These are phyloP conservation scores for Theobroma cacao DNA, from an alignment of 345 rosid genomes.

Conservation along the genomic window DNA sequence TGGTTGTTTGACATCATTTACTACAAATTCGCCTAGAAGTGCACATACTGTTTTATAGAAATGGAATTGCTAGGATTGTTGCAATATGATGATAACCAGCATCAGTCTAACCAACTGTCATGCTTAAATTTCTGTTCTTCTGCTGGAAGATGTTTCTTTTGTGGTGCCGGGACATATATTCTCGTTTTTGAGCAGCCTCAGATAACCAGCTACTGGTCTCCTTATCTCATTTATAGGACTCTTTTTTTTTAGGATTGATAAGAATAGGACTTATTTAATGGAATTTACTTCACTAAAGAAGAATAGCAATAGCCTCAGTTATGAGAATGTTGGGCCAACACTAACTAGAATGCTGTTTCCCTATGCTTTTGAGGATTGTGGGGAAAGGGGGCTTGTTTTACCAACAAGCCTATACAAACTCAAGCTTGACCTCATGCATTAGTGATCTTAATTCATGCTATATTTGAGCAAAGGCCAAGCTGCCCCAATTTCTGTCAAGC, in stretches of 20 bases:
- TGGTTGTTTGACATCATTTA: neutral
- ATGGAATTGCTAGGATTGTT: neutral
- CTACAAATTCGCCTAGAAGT: neutral
- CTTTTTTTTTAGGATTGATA: neutral
- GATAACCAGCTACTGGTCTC: neutral
- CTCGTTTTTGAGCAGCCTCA: neutral
- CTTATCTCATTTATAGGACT: neutral
- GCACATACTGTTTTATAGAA: neutral
- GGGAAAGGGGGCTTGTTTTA: neutral
- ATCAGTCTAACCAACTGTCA: neutral
- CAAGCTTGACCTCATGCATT: neutral
- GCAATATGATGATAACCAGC: neutral
- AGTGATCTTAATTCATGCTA: neutral
- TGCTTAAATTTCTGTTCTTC: neutral
- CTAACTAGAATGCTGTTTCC: neutral
- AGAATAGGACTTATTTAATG: neutral
- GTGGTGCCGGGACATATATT: neutral
- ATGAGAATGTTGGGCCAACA: neutral
- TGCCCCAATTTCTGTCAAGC: neutral
- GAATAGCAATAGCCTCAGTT: neutral
- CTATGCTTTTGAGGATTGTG: neutral
- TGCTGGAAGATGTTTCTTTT: neutral
- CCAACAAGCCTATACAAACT: neutral
- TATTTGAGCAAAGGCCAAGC: neutral
- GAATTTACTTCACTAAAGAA: neutral